phyloP scores from a whole-genome alignment of 1,284 basidiomycete species.

The Ceratobasidium sp. region DNA sequence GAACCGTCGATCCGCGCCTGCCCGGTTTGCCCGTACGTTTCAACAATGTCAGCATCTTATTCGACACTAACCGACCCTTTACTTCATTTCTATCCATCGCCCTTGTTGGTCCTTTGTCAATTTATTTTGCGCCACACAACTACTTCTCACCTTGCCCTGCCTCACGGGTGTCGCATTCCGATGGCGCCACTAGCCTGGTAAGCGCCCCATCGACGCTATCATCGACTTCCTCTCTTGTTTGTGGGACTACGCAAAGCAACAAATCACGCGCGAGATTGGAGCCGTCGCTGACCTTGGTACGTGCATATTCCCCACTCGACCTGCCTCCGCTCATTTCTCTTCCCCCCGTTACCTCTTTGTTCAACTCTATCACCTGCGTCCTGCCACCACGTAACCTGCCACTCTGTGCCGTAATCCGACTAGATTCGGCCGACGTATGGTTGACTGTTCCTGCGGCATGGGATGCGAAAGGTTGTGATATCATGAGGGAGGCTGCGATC shows the following conservation, averaged over 20 bases:
- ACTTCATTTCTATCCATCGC: conserved; percentile 12
- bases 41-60: not conserved
- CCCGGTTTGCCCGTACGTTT: conserved; percentile 78
- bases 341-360: conserved; percentile 14
- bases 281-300: conserved; percentile 82
- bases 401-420: not conserved
- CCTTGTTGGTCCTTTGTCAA: not conserved
- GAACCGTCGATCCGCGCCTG: conserved; percentile 75
- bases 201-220: conserved; percentile 79
- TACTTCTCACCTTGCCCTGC: too few species aligned
- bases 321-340: conserved; percentile 8
- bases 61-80: not conserved
- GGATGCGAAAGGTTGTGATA: conserved; percentile 82
- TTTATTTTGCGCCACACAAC: too few species aligned
- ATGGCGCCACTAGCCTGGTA: conserved; percentile 68
- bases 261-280: conserved; percentile 85
- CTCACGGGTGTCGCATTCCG: too few species aligned
- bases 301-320: conserved; percentile 50
- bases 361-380: too few species aligned
- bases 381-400: too few species aligned
- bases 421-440: conserved; percentile 83
- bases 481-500: conserved; percentile 86
- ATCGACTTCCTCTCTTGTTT: conserved; percentile 82
- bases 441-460: conserved; percentile 87
- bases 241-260: conserved; percentile 86